These are phyloP conservation scores for Venturia asperata DNA, from an alignment of 2,329 filamentous ascomycete species.

Conservation along the genomic window DNA sequence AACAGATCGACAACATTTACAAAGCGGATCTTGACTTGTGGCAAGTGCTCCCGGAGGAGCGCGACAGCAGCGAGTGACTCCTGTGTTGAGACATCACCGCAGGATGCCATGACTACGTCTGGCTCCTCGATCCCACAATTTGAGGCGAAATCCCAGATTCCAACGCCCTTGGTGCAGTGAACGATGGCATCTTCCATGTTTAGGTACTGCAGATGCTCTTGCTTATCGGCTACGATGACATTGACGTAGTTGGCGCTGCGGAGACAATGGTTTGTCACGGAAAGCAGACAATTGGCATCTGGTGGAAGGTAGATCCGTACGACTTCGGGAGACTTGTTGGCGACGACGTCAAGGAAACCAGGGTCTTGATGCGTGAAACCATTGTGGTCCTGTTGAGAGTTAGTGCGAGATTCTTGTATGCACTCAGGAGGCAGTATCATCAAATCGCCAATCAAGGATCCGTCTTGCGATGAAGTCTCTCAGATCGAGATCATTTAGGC, in stretches of 20 bases:
- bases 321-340: constrained; percentile 73
- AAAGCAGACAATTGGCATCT: constrained; percentile 71
- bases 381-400: constrained; percentile 62
- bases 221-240: constrained; percentile 72
- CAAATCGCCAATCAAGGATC: background rate
- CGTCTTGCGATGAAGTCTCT: no score
- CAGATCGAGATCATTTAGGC: no score
- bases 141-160: constrained; percentile 71
- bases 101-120: constrained; percentile 68
- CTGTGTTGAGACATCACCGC: constrained; percentile 66
- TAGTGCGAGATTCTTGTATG: background rate
- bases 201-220: constrained; percentile 70
- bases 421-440: background rate
- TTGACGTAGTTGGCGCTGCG: constrained; percentile 72
- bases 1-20: constrained; percentile 77
- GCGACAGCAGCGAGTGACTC: constrained; percentile 70
- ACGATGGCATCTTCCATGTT: constrained; percentile 63
- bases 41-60: constrained; percentile 63
- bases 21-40: constrained; percentile 66
- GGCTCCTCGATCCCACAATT: constrained; percentile 63
- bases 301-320: constrained; percentile 76
- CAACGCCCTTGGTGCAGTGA: constrained; percentile 72
- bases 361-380: constrained; percentile 78
- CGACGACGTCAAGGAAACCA: constrained; percentile 70
- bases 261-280: constrained; percentile 69